Base-by-base conservation (phyloP, 257 asterid genomes). In the Solanum rostratum region DNA sequence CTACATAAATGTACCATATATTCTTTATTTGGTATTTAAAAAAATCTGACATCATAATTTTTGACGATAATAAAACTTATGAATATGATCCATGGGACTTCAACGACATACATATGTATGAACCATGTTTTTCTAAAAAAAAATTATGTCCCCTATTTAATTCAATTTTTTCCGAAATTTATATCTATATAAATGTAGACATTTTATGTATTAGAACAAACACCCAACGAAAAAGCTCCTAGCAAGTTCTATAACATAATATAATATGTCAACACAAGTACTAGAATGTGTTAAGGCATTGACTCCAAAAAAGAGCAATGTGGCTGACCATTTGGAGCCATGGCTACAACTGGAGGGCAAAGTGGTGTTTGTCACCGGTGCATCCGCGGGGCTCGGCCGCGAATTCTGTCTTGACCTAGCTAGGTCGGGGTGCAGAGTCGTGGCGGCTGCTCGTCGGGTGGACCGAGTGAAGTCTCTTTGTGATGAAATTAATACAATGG, bases 361-460 rank as follows among this genome's bases (percentile, higher is more conserved):
- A 68, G 90, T 93, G 54, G 98, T 95, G 82, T 79, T 94, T 90
- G 93, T 95, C 22, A 95, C 97, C 33, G 98, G 98, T 60, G 95
- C 98, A 2, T 95, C 98, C 1, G 91, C 97, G 3, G 98, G 98
- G 6, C 87, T 95, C 5, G 98, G 98, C 81, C 90, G 92, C 3
- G 92, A 88, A 6, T 89, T 90, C 88, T 92, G 96, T 86, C 81
- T 92, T 53, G 94, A 95, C 82, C 85, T 95, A 19, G 94, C 93
- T 63, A 88, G 86, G 82, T 93, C 91, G 30, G 98, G 98, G 55
- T 95, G 98, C 90, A 90, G 84, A 81, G 83, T 94, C 18, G 45
- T 95, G 1, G 97, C 92, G 78, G 92, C 95, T 1, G 98, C 98
- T 30, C 92, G 98, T 13, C 74, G 96, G 2, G 53, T 19, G 27